Evolutionary conservation across 139 green algal genomes (phyloP).

Genomic region (Edaphochlamys debaryana): DNA sequence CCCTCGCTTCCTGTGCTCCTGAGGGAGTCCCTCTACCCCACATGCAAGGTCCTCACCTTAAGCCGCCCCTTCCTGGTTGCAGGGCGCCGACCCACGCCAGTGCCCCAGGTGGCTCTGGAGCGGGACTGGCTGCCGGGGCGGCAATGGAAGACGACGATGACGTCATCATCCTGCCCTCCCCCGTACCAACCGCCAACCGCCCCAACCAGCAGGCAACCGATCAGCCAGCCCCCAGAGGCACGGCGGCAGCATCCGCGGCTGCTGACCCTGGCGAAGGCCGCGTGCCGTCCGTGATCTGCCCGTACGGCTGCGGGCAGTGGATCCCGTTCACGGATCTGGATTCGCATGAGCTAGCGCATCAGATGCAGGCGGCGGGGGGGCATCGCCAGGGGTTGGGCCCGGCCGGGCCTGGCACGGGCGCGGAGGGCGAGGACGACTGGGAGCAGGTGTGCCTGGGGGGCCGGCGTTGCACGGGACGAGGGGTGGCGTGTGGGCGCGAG

Average conservation of each 20-base stretch:
- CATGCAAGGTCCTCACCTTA: no score
- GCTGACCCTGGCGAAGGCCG: no score
- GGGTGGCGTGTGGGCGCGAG: no score
- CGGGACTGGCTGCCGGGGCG: no score
- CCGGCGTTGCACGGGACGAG: no score
- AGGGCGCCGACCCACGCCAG: no score
- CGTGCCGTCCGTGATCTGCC: slow-evolving; percentile 4
- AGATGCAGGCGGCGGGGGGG: background rate
- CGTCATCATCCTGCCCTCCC: slow-evolving; percentile 1
- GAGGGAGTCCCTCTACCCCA: no score
- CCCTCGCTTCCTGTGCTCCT: no score
- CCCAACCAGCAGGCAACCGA: background rate
- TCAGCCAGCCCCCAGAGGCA: background rate
- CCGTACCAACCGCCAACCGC: background rate
- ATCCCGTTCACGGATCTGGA: slow-evolving; percentile 27
- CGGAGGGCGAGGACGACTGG: background rate
- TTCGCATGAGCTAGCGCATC: slow-evolving; percentile 29
- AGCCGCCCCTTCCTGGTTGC: no score
- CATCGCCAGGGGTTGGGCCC: background rate
- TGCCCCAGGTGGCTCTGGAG: no score
- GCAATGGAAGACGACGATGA: no score
- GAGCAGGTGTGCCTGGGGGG: background rate
- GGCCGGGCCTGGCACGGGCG: no score
- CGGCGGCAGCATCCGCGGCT: background rate
- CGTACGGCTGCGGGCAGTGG: slow-evolving; percentile 38